A percentile compares a stretch with the other conserved stretches of the same genome.
These are phyloP conservation scores for Dactylellina drechsleri DNA, from an alignment of 2,329 filamentous ascomycete species.

Conservation along the genomic window DNA sequence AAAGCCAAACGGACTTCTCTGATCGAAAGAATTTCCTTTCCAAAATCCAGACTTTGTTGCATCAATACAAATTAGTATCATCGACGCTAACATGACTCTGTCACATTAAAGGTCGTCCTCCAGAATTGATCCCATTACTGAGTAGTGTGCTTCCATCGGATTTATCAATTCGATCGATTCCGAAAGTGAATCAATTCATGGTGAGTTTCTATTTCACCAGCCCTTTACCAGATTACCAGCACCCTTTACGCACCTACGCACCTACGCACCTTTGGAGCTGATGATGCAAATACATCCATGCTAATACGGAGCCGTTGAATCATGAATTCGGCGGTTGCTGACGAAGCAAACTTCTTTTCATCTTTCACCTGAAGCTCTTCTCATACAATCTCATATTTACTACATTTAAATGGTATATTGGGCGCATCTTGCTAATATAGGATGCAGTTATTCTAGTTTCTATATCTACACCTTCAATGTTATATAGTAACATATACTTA, in stretches of 20 bases:
- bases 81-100: conserved; percentile 14
- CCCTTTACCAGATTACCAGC: background rate
- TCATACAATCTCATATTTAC: background rate
- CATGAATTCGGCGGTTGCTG: conserved; percentile 45
- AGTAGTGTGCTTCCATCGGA: no score
- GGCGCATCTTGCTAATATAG: conserved; percentile 6
- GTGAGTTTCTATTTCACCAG: background rate
- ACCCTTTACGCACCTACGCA: background rate
- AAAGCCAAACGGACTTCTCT: conserved; percentile 55
- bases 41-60: background rate
- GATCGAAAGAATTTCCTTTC: conserved; percentile 21
- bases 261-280: conserved; percentile 17
- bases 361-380: conserved; percentile 54
- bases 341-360: conserved; percentile 54
- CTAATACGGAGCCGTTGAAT: conserved; percentile 51
- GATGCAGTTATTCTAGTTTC: background rate
- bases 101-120: background rate
- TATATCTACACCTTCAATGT: background rate
- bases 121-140: background rate
- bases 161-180: no score
- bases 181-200: no score
- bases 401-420: background rate
- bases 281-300: conserved; percentile 54
- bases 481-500: conserved; percentile 3
- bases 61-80: background rate